These are phyloP conservation scores for Themeda triandra DNA, from an alignment of 176 grass and related monocot species.

Conservation along the genomic window DNA sequence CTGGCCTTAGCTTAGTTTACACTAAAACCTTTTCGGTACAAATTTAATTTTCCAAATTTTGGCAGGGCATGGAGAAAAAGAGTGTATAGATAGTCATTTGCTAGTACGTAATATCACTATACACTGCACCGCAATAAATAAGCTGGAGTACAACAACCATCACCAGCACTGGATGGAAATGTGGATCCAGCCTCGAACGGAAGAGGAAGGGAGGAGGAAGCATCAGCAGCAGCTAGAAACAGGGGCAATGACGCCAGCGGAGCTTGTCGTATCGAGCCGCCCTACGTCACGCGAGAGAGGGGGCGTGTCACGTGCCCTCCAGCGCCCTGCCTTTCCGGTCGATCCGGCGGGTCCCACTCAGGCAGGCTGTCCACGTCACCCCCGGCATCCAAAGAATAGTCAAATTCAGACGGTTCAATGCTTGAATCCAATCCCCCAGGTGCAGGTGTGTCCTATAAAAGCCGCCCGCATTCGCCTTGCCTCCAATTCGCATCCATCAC, in stretches of 20 bases:
- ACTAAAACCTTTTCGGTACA: too few relatives aligned
- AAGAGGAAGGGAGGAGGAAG: not conserved
- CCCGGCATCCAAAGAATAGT: not conserved
- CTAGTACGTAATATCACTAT: not conserved
- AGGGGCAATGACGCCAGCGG: not conserved
- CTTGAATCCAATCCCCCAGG: not conserved
- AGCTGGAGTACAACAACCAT: not conserved
- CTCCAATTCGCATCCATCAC: not conserved
- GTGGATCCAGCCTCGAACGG: not conserved
- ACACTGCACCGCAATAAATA: not conserved
- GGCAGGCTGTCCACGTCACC: not conserved
- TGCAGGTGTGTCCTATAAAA: not conserved
- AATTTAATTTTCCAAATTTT: not conserved
- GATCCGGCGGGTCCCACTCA: not conserved
- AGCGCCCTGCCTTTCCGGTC: not conserved
- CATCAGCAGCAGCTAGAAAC: too few relatives aligned
- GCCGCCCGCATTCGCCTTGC: not conserved
- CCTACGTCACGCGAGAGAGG: constrained; percentile 37
- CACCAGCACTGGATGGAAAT: not conserved
- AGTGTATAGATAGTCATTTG: not conserved
- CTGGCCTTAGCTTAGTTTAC: too few relatives aligned
- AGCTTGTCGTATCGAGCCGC: constrained; percentile 39
- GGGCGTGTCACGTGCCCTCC: constrained; percentile 3
- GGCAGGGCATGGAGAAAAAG: not conserved
- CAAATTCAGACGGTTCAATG: constrained; percentile 17